phyloP scores from a whole-genome alignment of 306 rosid genomes.

The Oxytropis ochrocephala region DNA sequence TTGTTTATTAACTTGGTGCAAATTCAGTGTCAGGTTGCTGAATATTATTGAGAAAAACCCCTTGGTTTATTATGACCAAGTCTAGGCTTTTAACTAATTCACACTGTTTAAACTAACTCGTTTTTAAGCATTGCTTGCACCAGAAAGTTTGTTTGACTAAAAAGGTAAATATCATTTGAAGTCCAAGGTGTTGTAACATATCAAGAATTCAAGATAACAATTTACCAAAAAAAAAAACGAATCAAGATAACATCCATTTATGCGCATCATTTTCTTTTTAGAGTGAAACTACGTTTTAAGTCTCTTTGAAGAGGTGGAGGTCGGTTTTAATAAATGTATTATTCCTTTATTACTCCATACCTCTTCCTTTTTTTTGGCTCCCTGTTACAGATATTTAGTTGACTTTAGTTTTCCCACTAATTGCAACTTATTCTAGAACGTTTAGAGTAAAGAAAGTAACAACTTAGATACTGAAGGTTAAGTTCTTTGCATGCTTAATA shows the following conservation, averaged over 20 bases:
- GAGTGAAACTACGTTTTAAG: neutral
- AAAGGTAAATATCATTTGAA: conserved; percentile 2
- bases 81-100: neutral
- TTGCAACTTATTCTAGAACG: conserved; percentile 6
- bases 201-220: no score
- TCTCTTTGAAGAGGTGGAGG: neutral
- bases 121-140: neutral
- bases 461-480: neutral
- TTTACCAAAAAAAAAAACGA: no score
- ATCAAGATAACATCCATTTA: neutral
- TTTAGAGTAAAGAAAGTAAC: neutral
- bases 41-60: neutral
- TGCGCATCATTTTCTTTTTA: neutral
- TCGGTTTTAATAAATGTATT: neutral
- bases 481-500: conserved; percentile 1
- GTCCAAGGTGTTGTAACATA: conserved; percentile 4
- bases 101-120: neutral
- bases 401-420: neutral
- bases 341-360: no score
- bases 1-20: neutral
- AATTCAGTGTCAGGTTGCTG: neutral
- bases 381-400: no score
- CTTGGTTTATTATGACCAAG: neutral
- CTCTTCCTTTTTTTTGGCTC: no score
- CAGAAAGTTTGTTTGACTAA: neutral